A percentile compares a stretch with the other conserved stretches of the same genome.
Evolutionary conservation across 495 filamentous ascomycete species (phyloP).

Genomic region (Pyrenula aspistea): DNA sequence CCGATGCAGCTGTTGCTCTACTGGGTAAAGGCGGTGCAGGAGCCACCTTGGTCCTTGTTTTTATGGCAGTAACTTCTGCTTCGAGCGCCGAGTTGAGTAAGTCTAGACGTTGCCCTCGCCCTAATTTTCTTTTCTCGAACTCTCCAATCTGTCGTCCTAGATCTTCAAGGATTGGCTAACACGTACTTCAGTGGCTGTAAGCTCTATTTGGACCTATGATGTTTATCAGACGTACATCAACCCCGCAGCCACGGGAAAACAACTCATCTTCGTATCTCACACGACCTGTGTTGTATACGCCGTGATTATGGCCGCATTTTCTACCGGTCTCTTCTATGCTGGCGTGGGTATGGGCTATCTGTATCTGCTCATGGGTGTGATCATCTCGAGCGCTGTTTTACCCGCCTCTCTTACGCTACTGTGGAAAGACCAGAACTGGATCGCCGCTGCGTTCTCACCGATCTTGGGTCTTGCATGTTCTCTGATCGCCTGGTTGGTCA

Average conservation of each 20-base stretch:
- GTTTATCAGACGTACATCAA: slow-evolving; percentile 58
- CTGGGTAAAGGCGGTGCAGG: slow-evolving; percentile 81
- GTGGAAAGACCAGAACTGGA: slow-evolving; percentile 76
- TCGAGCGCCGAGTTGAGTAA: slow-evolving; percentile 68
- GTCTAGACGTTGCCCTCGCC: neutral
- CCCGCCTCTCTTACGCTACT: slow-evolving; percentile 71
- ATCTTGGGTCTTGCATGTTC: slow-evolving; percentile 65
- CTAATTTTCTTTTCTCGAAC: neutral
- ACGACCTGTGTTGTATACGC: slow-evolving; percentile 63
- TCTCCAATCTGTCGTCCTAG: neutral
- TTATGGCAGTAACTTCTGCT: slow-evolving; percentile 92
- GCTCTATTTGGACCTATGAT: slow-evolving; percentile 88
- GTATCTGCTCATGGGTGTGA: slow-evolving; percentile 85
- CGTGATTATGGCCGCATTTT: slow-evolving; percentile 74
- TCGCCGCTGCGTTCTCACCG: slow-evolving; percentile 62
- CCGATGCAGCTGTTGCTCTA: slow-evolving; percentile 79
- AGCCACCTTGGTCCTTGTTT: slow-evolving; percentile 74
- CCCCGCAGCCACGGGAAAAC: slow-evolving; percentile 53
- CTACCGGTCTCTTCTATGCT: slow-evolving; percentile 64
- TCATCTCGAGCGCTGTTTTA: slow-evolving; percentile 76
- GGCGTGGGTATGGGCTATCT: slow-evolving; percentile 63
- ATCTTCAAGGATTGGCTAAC: neutral
- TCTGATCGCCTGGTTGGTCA: slow-evolving; percentile 84
- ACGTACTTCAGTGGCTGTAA: slow-evolving; percentile 51
- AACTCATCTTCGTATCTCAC: slow-evolving; percentile 80